A percentile compares a stretch with the other conserved stretches of the same genome.
Evolutionary conservation across 495 filamentous ascomycete genomes (phyloP).

Genomic region (Aspergillus ellipticus): DNA sequence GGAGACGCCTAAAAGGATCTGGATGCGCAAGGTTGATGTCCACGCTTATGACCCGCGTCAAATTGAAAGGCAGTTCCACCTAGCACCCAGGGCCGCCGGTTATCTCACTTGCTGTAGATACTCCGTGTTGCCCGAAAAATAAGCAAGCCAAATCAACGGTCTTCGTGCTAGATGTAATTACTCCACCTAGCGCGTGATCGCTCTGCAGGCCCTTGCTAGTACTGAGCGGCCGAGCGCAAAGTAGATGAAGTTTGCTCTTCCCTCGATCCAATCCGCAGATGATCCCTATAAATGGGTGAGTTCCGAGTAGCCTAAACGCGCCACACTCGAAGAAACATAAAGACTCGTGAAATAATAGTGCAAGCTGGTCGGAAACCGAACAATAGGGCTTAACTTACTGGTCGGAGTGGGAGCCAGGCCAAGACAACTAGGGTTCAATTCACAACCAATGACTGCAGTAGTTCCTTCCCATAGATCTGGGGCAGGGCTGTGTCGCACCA

Average conservation of each 20-base stretch:
- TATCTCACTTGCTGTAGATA: neutral
- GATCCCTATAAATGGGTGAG: neutral
- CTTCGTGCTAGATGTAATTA: neutral
- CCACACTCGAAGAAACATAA: neutral
- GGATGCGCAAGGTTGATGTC: too few relatives aligned
- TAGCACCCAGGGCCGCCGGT: neutral
- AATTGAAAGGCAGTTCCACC: neutral
- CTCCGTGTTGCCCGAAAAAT: neutral
- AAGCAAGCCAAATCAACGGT: neutral
- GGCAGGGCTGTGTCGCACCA: constrained; percentile 1
- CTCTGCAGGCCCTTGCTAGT: neutral
- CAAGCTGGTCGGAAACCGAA: neutral
- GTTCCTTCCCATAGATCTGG: neutral
- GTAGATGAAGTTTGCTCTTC: neutral
- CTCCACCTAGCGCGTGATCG: neutral
- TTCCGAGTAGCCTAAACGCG: neutral
- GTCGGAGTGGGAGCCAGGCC: neutral
- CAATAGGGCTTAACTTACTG: neutral
- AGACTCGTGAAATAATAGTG: neutral
- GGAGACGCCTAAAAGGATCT: neutral
- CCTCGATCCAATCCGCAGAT: neutral
- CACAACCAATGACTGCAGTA: neutral
- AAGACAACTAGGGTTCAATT: neutral
- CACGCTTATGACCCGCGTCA: neutral
- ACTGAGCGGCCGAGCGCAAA: neutral